Evolutionary conservation across 2,329 filamentous ascomycete genomes (phyloP), one percentile per base, ranked within the genome.

Genomic region (Grosmannia serpens): DNA sequence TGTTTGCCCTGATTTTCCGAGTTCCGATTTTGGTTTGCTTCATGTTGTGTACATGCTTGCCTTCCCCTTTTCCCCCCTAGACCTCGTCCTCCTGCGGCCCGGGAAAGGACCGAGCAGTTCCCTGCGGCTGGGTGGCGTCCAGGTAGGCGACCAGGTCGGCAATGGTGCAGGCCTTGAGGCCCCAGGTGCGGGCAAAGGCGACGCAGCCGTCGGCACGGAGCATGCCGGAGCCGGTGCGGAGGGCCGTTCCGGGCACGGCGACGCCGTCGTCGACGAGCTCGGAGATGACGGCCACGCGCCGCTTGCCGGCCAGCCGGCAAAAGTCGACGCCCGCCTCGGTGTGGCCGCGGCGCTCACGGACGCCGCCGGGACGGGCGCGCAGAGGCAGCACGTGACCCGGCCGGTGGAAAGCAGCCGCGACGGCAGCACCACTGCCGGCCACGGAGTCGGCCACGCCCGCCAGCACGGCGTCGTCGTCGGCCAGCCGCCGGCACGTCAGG

Each of bases 321-420:
- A 99, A 85, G 71, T 99, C 94, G 5, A 95, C 82, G 11, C 87
- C 90, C 1, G 94, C 94, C 77, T 99, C 94, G 13, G 94, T 99
- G 72, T 99, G 94, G 4, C 94, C 94, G 55, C 78, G 78, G 20
- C 94, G 75, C 68, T 86, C 85, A 58, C 89, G 78, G 7, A 97
- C 89, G 33, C 92, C 92, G 20, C 94, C 94, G 29, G 83, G 77
- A 20, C 83, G 77, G 17, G 91, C 88, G 67, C 86, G 82, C 67
- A 99, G 77, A 3, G 94, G 94, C 64, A 99, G 83, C 29, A 97
- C 84, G 72, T 99, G 94, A 6, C 94, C 94, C 0, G 94, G 94
- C 38, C 91, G 75, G 59, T 91, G 79, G 71, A 99, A 88, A 65
- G 79, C 79, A 10, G 74, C 76, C 5, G 82, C 71, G 15, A 75